phyloP scores from a whole-genome alignment of 1,139 yeast species.

The Candida buenavistaensis region DNA sequence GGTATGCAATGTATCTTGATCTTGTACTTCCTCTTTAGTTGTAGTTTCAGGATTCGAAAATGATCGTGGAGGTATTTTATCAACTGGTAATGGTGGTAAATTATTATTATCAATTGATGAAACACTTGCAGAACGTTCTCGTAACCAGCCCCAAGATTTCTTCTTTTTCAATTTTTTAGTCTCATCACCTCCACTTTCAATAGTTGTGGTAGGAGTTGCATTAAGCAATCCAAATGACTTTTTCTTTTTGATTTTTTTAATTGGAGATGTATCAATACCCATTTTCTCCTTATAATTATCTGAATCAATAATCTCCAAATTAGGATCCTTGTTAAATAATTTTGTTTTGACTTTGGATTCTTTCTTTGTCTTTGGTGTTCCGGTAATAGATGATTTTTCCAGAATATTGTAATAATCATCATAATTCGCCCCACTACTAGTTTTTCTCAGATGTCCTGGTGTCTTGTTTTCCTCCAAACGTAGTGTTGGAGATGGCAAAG shows the following conservation, averaged over 20 bases:
- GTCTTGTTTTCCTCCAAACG: constrained; percentile 3
- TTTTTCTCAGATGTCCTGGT: constrained; percentile 5
- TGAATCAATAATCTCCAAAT: constrained; percentile 16
- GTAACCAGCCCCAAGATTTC: constrained; percentile 44
- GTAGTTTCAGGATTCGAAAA: constrained; percentile 34
- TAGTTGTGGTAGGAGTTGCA: constrained; percentile 2
- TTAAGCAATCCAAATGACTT: constrained; percentile 24
- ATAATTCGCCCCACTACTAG: constrained; percentile 2
- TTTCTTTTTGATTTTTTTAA: constrained; percentile 17
- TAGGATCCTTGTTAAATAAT: constrained; percentile 14
- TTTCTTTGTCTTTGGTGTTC: constrained; percentile 7
- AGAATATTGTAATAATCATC: constrained; percentile 6
- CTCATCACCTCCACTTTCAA: constrained; percentile 14
- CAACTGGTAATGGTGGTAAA: constrained; percentile 23
- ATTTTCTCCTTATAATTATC: constrained; percentile 13
- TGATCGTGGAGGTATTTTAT: constrained; percentile 27
- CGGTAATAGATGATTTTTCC: constrained; percentile 1
- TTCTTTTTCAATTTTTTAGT: constrained; percentile 33
- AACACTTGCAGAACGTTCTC: constrained; percentile 35
- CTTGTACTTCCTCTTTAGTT: constrained; percentile 1
- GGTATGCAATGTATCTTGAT: not conserved
- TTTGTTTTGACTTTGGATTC: constrained; percentile 16
- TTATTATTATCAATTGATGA: constrained; percentile 24
- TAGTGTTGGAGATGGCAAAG: constrained; percentile 7
- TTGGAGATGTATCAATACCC: constrained; percentile 19